phyloP scores from a whole-genome alignment of 345 rosid genomes.

The Cochlearia excelsa region DNA sequence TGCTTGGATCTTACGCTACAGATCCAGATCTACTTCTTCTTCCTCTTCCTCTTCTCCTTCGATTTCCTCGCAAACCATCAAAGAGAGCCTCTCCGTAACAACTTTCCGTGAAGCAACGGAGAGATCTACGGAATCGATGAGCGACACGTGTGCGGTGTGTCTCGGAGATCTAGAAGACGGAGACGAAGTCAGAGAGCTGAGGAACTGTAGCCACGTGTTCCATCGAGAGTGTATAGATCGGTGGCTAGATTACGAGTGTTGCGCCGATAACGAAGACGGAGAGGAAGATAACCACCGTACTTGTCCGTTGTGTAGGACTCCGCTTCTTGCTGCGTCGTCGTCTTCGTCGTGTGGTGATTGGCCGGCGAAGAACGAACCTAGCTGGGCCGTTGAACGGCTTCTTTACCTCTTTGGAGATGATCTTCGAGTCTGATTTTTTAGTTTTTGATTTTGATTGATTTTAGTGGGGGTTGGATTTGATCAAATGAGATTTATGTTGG shows the following conservation, averaged over 20 bases:
- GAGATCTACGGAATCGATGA: slow-evolving; percentile 31
- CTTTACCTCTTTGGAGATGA: slow-evolving; percentile 93
- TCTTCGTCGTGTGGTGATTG: slow-evolving; percentile 33
- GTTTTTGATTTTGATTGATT: slow-evolving; percentile 16
- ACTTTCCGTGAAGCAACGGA: slow-evolving; percentile 55
- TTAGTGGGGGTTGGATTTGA: slow-evolving; percentile 5
- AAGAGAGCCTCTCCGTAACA: slow-evolving; percentile 52
- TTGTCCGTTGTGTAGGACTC: slow-evolving; percentile 90
- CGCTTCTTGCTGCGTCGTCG: slow-evolving; percentile 50
- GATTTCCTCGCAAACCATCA: slow-evolving; percentile 36
- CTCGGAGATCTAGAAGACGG: slow-evolving; percentile 45
- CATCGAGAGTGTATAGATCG: slow-evolving; percentile 82
- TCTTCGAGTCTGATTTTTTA: slow-evolving; percentile 40
- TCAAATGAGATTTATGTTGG: too few species aligned
- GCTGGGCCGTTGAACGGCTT: slow-evolving; percentile 89
- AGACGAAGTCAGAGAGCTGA: slow-evolving; percentile 73
- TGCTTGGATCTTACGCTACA: slow-evolving; percentile 52
- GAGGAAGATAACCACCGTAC: slow-evolving; percentile 51
- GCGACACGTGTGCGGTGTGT: slow-evolving; percentile 83
- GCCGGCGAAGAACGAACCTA: slow-evolving; percentile 56
- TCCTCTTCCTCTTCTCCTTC: slow-evolving; percentile 13
- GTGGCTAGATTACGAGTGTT: slow-evolving; percentile 74
- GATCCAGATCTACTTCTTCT: slow-evolving; percentile 39
- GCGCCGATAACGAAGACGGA: slow-evolving; percentile 40
- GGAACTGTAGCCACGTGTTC: slow-evolving; percentile 90